Conservation (phyloP, 257 asterid species). For the Ophiorrhiza pumila region DNA sequence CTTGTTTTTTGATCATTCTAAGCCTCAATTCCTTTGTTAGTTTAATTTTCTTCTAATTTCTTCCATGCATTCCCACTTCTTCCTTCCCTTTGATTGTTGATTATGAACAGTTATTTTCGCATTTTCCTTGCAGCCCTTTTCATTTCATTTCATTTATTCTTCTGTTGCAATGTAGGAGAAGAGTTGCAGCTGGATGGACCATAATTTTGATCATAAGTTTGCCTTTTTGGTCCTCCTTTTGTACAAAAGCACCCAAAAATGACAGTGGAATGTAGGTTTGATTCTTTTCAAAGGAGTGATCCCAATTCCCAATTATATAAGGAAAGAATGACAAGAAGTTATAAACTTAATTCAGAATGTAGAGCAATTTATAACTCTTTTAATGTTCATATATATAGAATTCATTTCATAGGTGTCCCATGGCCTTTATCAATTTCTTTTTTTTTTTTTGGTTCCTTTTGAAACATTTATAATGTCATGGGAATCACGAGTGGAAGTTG, state of each 20-base stretch:
- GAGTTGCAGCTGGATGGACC: conserved; percentile 1
- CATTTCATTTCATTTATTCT: neutral
- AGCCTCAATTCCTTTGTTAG: neutral
- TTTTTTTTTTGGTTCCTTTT: neutral
- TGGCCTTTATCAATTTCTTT: neutral
- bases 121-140: neutral
- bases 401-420: no score
- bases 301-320: neutral
- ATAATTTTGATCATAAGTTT: neutral
- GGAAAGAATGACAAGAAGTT: neutral
- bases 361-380: no score
- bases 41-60: neutral
- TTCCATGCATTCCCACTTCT: neutral
- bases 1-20: neutral
- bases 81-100: neutral
- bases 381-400: no score
- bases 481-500: neutral
- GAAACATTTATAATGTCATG: neutral
- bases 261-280: neutral
- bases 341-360: no score
- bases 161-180: neutral
- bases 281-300: no score
- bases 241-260: neutral
- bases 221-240: neutral
- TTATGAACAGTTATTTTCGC: neutral